phyloP scores from a whole-genome alignment of 805 yeast species.

The Starmerella cellae region DNA sequence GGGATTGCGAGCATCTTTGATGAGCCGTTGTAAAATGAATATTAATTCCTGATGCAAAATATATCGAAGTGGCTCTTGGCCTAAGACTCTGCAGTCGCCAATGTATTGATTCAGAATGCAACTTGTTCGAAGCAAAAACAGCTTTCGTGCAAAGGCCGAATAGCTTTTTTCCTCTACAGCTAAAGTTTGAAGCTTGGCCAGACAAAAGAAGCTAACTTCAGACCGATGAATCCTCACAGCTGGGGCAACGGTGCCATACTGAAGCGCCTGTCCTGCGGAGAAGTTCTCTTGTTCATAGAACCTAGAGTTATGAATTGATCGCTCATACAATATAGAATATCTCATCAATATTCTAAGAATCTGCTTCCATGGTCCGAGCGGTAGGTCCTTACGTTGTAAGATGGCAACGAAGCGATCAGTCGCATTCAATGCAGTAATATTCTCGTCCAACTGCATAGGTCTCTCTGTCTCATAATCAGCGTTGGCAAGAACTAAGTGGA shows the following conservation, averaged over 20 bases:
- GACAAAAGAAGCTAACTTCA: conserved; percentile 41
- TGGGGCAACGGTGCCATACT: conserved; percentile 49
- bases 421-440: conserved; percentile 4
- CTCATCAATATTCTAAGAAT: conserved; percentile 37
- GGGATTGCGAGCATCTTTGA: neutral
- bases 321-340: conserved; percentile 44
- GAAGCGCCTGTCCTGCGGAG: conserved; percentile 15
- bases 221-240: conserved; percentile 34
- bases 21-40: conserved; percentile 20
- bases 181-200: conserved; percentile 39
- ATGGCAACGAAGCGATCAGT: conserved; percentile 21
- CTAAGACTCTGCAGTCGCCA: conserved; percentile 47
- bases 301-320: conserved; percentile 32
- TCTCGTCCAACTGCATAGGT: conserved; percentile 3
- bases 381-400: conserved; percentile 26
- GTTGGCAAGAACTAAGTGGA: conserved; percentile 6
- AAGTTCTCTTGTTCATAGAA: conserved; percentile 25
- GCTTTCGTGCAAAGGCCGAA: conserved; percentile 3
- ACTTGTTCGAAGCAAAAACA: conserved; percentile 10
- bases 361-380: conserved; percentile 26
- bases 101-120: conserved; percentile 50
- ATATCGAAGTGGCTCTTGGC: conserved; percentile 51
- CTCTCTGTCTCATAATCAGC: conserved; percentile 5
- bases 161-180: conserved; percentile 15
- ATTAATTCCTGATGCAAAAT: conserved; percentile 51